Evolutionary conservation across 345 rosid genomes (phyloP).

Genomic region (Gossypium herbaceum): DNA sequence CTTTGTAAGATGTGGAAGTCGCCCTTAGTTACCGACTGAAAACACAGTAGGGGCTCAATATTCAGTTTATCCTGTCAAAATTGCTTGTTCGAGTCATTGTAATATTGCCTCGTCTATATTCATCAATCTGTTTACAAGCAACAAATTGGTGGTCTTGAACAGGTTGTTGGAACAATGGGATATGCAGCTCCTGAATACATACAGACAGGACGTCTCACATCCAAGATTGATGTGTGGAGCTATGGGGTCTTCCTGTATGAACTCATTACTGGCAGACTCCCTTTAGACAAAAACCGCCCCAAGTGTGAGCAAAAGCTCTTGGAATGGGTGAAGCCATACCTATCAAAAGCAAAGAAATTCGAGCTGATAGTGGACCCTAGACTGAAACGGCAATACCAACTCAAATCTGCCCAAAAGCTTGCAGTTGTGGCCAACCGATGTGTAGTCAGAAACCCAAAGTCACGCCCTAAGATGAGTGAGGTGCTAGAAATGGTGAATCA

Average conservation of each 20-base stretch:
- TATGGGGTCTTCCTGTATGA: constrained; percentile 92
- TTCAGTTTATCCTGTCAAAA: background rate
- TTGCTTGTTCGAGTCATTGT: background rate
- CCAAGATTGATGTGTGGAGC: constrained; percentile 87
- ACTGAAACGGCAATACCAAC: constrained; percentile 47
- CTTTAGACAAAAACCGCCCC: constrained; percentile 74
- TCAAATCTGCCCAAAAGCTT: constrained; percentile 57
- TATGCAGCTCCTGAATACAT: constrained; percentile 91
- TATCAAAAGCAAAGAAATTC: constrained; percentile 57
- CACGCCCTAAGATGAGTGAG: constrained; percentile 90
- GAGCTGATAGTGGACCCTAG: constrained; percentile 60
- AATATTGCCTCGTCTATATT: background rate
- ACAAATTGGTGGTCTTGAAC: constrained; percentile 13
- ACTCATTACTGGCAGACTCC: constrained; percentile 83
- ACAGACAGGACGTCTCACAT: constrained; percentile 78
- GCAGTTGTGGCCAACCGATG: constrained; percentile 69
- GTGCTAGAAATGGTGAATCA: constrained; percentile 63
- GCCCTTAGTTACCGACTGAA: background rate
- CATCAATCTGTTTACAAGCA: background rate
- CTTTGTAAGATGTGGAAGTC: background rate
- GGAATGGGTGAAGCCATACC: constrained; percentile 78
- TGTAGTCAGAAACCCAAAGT: constrained; percentile 61
- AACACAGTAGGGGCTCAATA: background rate
- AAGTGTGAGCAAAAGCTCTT: constrained; percentile 78
- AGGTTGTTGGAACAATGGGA: constrained; percentile 95